Conservation (phyloP, 805 yeast genomes). For the Middelhovenomyces tepae region DNA sequence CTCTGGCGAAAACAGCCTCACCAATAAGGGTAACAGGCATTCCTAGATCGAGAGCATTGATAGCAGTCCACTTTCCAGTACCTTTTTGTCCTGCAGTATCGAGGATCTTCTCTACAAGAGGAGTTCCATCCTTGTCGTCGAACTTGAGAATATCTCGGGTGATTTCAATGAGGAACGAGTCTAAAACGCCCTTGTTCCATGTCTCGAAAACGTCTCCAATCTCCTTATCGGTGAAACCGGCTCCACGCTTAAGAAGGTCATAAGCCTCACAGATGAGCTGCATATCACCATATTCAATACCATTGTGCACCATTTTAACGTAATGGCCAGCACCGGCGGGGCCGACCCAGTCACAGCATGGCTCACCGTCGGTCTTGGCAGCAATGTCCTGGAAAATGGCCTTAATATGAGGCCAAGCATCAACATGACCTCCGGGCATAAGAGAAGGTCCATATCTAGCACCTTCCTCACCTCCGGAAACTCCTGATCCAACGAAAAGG, state of each 20-base stretch:
- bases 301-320: conserved; percentile 99
- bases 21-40: conserved; percentile 98
- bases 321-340: conserved; percentile 98
- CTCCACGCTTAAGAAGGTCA: conserved; percentile 90
- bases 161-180: conserved; percentile 93
- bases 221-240: conserved; percentile 83
- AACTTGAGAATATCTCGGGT: conserved; percentile 89
- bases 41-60: conserved; percentile 94
- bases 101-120: conserved; percentile 91
- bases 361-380: conserved; percentile 96
- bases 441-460: conserved; percentile 98
- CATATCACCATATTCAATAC: conserved; percentile 99
- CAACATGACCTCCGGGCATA: conserved; percentile 98
- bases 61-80: conserved; percentile 99
- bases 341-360: conserved; percentile 99
- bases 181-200: conserved; percentile 97
- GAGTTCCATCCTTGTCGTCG: conserved; percentile 84
- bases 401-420: conserved; percentile 98
- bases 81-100: conserved; percentile 99
- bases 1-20: conserved; percentile 97
- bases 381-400: conserved; percentile 91
- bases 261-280: conserved; percentile 97
- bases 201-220: conserved; percentile 83
- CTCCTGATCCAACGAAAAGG: conserved; percentile 96
- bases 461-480: conserved; percentile 99